Percentiles rank a stretch among this genome's conserved stretches.
Evolutionary conservation across 2,329 filamentous ascomycete species (phyloP).

Genomic region (Colletotrichum nymphaeae): DNA sequence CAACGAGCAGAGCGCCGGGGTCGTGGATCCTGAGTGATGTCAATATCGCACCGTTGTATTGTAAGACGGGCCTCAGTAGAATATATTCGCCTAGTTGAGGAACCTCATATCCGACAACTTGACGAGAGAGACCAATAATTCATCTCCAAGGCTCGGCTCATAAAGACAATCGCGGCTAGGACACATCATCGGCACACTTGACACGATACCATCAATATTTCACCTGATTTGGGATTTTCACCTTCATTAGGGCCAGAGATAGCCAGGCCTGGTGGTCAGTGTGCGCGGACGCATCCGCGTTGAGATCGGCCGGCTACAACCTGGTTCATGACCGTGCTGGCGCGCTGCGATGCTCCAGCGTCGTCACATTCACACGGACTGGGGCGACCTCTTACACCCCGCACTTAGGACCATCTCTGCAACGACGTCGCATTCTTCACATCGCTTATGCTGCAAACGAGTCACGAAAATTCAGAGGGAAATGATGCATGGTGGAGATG

Average conservation of each 20-base stretch:
- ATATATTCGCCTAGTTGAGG: neutral
- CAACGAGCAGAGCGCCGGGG: neutral
- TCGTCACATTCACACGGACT: conserved; percentile 14
- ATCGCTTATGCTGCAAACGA: conserved; percentile 27
- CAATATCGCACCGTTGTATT: conserved; percentile 22
- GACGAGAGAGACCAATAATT: neutral
- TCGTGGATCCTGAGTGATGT: conserved; percentile 26
- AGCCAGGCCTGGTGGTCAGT: neutral
- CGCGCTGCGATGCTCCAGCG: conserved; percentile 8
- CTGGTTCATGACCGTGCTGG: conserved; percentile 11
- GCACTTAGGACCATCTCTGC: conserved; percentile 20
- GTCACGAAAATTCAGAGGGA: conserved; percentile 9
- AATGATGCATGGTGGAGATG: conserved; percentile 3
- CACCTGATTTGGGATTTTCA: neutral
- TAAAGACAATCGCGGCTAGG: neutral
- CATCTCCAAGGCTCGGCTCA: neutral
- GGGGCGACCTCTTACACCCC: conserved; percentile 11
- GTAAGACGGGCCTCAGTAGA: conserved; percentile 11
- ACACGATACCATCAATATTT: neutral
- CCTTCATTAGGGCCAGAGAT: neutral
- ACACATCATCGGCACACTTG: neutral
- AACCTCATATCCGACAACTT: neutral
- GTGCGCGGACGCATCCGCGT: conserved; percentile 25
- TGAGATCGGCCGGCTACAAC: conserved; percentile 29
- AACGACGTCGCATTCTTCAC: conserved; percentile 32